A percentile compares a stretch with the other conserved stretches of the same genome.
Conservation (phyloP, 257 asterid species). For the Asclepias syriaca region DNA sequence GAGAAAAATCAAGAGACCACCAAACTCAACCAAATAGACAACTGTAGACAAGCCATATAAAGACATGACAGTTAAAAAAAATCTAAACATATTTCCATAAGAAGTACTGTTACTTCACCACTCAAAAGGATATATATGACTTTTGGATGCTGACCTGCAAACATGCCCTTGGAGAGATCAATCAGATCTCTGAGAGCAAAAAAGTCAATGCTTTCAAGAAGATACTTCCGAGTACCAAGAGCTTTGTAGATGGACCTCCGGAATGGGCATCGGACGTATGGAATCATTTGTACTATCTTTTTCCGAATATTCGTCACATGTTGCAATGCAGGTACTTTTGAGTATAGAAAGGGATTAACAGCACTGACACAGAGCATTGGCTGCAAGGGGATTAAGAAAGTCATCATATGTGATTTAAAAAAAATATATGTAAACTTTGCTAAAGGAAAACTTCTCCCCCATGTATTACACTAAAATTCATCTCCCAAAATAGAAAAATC, state of each 20-base stretch:
- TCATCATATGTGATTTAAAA: no score
- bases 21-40: background rate
- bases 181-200: slow-evolving; percentile 85
- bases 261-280: slow-evolving; percentile 75
- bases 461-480: no score
- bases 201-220: slow-evolving; percentile 86
- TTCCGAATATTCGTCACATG: slow-evolving; percentile 80
- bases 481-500: no score
- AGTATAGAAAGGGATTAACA: slow-evolving; percentile 73
- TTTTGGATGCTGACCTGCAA: slow-evolving; percentile 62
- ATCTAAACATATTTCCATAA: background rate
- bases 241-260: slow-evolving; percentile 70
- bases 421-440: no score
- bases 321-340: slow-evolving; percentile 83
- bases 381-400: slow-evolving; percentile 42
- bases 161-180: slow-evolving; percentile 87
- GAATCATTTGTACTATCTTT: slow-evolving; percentile 66
- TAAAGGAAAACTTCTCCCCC: no score
- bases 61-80: background rate
- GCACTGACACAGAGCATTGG: slow-evolving; percentile 99
- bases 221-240: slow-evolving; percentile 86
- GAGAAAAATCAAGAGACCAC: background rate
- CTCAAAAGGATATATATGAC: slow-evolving; percentile 17
- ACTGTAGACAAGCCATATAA: background rate
- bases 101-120: slow-evolving; percentile 7